These are phyloP conservation scores for Phylloporus sp. DNA, from an alignment of 768 basidiomycete genomes.

Conservation along the genomic window DNA sequence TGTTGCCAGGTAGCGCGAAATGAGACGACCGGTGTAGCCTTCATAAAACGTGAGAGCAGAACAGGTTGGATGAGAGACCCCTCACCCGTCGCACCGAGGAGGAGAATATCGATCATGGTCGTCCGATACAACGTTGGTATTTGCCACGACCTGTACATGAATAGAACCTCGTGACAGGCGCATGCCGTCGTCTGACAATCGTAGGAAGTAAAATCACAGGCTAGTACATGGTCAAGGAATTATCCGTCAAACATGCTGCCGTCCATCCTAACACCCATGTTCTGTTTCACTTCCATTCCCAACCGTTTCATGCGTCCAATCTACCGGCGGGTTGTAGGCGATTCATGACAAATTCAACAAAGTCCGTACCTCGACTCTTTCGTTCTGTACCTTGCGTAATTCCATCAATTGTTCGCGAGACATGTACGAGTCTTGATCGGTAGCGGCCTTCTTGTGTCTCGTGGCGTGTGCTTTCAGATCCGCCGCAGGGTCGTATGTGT, in stretches of 20 bases:
- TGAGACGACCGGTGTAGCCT: slow-evolving; percentile 71
- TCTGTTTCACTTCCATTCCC: slow-evolving; percentile 86
- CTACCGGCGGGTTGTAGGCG: slow-evolving; percentile 31
- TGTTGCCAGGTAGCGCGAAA: slow-evolving; percentile 58
- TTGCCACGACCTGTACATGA: background rate
- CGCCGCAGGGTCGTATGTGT: slow-evolving; percentile 76
- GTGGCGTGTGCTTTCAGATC: slow-evolving; percentile 77
- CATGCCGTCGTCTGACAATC: slow-evolving; percentile 5
- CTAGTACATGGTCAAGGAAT: background rate
- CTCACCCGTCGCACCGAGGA: slow-evolving; percentile 66
- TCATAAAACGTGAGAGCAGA: slow-evolving; percentile 10
- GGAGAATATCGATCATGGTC: slow-evolving; percentile 52
- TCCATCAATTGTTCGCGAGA: slow-evolving; percentile 78
- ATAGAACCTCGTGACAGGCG: slow-evolving; percentile 11
- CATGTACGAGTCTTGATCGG: slow-evolving; percentile 72
- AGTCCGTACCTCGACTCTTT: slow-evolving; percentile 66
- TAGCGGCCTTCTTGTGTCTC: slow-evolving; percentile 62
- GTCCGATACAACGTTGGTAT: slow-evolving; percentile 13
- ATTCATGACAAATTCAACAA: background rate
- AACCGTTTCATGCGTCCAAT: slow-evolving; percentile 79
- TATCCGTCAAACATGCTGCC: slow-evolving; percentile 54
- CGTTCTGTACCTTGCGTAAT: slow-evolving; percentile 77
- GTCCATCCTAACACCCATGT: slow-evolving; percentile 86
- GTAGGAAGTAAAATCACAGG: background rate
- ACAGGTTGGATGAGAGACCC: background rate